These are phyloP conservation scores for Rhynchospora breviuscula DNA, from an alignment of 176 grass and related monocot species.

Conservation along the genomic window DNA sequence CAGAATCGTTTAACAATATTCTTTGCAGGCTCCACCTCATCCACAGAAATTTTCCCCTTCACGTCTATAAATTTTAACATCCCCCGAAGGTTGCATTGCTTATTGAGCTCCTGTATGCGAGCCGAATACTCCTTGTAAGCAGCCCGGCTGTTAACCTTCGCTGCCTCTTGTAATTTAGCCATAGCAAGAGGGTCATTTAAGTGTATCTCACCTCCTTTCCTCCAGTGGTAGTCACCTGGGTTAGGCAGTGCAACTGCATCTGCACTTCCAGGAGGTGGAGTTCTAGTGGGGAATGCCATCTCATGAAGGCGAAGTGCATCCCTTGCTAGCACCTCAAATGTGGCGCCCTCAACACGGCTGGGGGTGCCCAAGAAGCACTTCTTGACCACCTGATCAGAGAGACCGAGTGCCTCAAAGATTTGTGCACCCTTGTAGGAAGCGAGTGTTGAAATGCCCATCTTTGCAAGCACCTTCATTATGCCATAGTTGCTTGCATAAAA, in stretches of 20 bases:
- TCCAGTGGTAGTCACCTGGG: constrained; percentile 95
- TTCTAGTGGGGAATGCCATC: constrained; percentile 77
- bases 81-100: constrained; percentile 82
- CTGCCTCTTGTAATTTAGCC: constrained; percentile 93
- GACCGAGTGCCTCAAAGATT: constrained; percentile 97
- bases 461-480: constrained; percentile 99
- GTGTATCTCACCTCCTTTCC: constrained; percentile 92
- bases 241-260: constrained; percentile 79
- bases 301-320: constrained; percentile 87
- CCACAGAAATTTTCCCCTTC: constrained; percentile 61
- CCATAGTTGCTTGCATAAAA: constrained; percentile 91
- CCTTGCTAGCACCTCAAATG: constrained; percentile 91
- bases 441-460: constrained; percentile 99
- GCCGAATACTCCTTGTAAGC: constrained; percentile 93
- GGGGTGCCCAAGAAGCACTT: constrained; percentile 94
- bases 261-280: constrained; percentile 66
- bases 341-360: constrained; percentile 86
- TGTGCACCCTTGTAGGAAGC: constrained; percentile 99
- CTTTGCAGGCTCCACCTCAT: constrained; percentile 83
- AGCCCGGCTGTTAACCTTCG: constrained; percentile 75
- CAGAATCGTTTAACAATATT: constrained; percentile 91
- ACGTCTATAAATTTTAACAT: constrained; percentile 93
- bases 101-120: constrained; percentile 94
- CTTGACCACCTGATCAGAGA: constrained; percentile 70
- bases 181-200: constrained; percentile 97